These are phyloP conservation scores for Ilyonectria destructans DNA, from an alignment of 2,329 filamentous ascomycete species.

Conservation along the genomic window DNA sequence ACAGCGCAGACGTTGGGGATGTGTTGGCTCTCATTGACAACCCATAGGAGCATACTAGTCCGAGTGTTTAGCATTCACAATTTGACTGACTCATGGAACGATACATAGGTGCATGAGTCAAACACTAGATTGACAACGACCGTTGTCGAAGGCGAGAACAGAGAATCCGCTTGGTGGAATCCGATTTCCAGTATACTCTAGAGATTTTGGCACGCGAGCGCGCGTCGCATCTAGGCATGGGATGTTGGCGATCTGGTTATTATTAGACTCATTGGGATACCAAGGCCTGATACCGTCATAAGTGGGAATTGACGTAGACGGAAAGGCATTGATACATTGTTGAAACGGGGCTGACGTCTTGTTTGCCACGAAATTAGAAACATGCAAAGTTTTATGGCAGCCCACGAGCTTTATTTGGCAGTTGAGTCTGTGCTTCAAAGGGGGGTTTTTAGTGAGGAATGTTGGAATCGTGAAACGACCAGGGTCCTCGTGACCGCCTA, in stretches of 20 bases:
- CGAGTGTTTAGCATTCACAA: background rate
- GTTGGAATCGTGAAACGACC: slow-evolving; percentile 10
- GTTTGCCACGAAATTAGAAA: background rate
- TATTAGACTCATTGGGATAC: background rate
- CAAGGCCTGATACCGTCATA: background rate
- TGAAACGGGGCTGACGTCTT: slow-evolving; percentile 19
- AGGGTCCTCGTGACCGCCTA: slow-evolving; percentile 3
- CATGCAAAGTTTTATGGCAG: background rate
- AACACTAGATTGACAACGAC: background rate
- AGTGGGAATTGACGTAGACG: background rate
- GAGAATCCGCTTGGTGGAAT: background rate
- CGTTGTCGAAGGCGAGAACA: background rate
- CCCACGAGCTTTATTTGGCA: background rate
- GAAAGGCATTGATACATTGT: background rate
- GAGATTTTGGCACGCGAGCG: background rate
- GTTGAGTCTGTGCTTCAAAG: slow-evolving; percentile 14
- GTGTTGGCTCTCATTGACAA: background rate
- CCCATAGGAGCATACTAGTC: background rate
- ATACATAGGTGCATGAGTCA: background rate
- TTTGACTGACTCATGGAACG: background rate
- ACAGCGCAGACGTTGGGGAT: background rate
- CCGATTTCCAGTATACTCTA: background rate
- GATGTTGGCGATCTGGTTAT: background rate
- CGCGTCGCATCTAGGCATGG: background rate
- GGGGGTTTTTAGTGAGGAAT: background rate